These are phyloP conservation scores for Ophiorrhiza pumila DNA, from an alignment of 257 asterid species.

Conservation along the genomic window DNA sequence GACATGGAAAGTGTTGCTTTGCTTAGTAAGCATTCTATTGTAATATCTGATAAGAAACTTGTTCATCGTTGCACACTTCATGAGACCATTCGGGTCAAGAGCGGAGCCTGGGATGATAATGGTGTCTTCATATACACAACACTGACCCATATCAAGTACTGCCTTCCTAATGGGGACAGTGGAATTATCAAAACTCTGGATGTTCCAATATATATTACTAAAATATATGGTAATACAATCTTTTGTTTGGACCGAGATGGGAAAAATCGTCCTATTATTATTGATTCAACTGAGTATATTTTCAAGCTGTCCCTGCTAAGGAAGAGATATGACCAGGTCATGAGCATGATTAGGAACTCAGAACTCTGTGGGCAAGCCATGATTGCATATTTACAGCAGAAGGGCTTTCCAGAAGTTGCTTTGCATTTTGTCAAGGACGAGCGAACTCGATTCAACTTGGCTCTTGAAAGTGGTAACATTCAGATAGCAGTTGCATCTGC, in stretches of 20 bases:
- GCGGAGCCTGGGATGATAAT: constrained; percentile 99
- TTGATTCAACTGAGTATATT: constrained; percentile 86
- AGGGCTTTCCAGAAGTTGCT: constrained; percentile 99
- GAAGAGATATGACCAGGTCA: constrained; percentile 89
- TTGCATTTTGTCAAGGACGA: constrained; percentile 96
- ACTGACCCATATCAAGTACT: constrained; percentile 87
- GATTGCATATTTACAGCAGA: constrained; percentile 98
- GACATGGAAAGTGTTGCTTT: constrained; percentile 97
- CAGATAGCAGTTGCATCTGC: constrained; percentile 91
- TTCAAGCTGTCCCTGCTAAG: constrained; percentile 72
- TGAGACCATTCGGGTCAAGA: constrained; percentile 97
- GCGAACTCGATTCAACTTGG: constrained; percentile 81
- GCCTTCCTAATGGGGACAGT: constrained; percentile 96
- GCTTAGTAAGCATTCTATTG: constrained; percentile 93
- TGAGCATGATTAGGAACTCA: constrained; percentile 91
- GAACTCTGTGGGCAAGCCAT: constrained; percentile 98
- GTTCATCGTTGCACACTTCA: constrained; percentile 95
- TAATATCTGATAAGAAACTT: constrained; percentile 88
- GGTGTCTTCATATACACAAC: constrained; percentile 95
- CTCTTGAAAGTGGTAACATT: constrained; percentile 92
- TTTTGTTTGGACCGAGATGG: constrained; percentile 99
- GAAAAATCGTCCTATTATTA: constrained; percentile 79
- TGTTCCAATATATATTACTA: constrained; percentile 82
- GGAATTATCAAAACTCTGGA: constrained; percentile 94
- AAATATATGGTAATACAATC: constrained; percentile 76